phyloP scores from a whole-genome alignment of 116 monocot species.

The Posidonia oceanica region DNA sequence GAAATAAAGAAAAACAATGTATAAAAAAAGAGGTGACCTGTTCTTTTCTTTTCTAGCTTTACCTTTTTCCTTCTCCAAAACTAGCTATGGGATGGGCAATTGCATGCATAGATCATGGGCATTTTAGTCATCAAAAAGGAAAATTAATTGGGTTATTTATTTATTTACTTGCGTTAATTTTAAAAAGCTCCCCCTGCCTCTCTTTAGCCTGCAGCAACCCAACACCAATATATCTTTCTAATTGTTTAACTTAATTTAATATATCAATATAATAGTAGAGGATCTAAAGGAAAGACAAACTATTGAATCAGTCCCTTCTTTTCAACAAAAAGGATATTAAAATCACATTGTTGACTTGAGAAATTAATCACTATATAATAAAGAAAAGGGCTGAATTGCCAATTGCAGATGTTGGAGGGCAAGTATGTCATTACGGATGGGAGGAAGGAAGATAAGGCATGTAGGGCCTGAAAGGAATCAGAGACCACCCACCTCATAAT shows the following conservation, averaged over 20 bases:
- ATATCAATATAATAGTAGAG: too few species aligned
- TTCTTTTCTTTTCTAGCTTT: neutral
- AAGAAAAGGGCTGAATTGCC: neutral
- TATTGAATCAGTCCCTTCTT: too few species aligned
- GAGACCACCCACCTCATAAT: neutral
- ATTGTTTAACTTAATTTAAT: too few species aligned
- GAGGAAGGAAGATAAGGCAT: neutral
- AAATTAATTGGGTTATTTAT: too few species aligned
- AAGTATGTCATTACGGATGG: neutral
- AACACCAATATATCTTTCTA: too few species aligned
- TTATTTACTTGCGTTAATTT: too few species aligned
- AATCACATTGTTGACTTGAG: neutral
- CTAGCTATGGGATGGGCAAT: too few species aligned
- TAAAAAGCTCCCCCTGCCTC: too few species aligned
- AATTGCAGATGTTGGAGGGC: neutral
- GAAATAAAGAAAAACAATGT: slow-evolving; percentile 1
- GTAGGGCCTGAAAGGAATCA: neutral
- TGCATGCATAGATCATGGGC: neutral
- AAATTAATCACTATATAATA: neutral
- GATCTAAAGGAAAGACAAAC: too few species aligned
- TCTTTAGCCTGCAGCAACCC: too few species aligned
- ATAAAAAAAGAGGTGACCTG: slow-evolving; percentile 16
- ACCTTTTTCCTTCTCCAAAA: neutral
- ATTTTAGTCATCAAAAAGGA: neutral
- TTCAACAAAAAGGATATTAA: neutral